Evolutionary conservation across 129 eudicot genomes (phyloP), one percentile per base, ranked within the genome.

Genomic region (Artemisia annua): DNA sequence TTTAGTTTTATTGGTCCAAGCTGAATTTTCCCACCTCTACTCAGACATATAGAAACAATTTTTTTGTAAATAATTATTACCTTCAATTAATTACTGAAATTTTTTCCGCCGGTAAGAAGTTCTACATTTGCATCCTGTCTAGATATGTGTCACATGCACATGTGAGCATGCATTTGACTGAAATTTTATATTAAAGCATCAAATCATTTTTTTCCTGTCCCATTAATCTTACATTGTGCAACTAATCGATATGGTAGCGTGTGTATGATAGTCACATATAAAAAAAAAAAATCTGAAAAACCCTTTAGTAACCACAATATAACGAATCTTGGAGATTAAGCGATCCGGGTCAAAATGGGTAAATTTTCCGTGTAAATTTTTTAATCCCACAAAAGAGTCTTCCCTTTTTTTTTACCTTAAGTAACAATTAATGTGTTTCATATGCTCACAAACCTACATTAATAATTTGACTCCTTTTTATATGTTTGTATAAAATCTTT

Each of bases 91-190:
- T 74, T 18, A 51, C 64, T 35, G 3, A 17, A 39, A 20, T 9
- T 39, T 9, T 54, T 49, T 57, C 66, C 60, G 43, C 64, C 55
- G 32, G 64, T 46, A 24, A 44, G 46, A 66, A 55, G 28, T 63
- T 19, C 51, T 50, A 43, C 53, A 64, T 62, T n/a, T 50, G 61
- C 19, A 49, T 24, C 70, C n/a, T 11, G 49, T 62, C 20, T 74
- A 63, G 69, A 64, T 51, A 51, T 63, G 71, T 26, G 66, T 54
- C 18, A 60, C 63, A 24, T 52, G 54, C 71, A 51, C 73, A 55
- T 75, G 79, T 54, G 48, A 66, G 48, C 73, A 75, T 75, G 79
- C n/a, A n/a, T n/a, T n/a, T 75, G 79, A 75, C 72, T 57, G 2
- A 53, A 22, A 44, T 39, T 32, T 43, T 49, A 39, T 65, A 55